These are phyloP conservation scores for Kockiozyma suomiensis DNA, from an alignment of 805 yeast genomes.

Conservation along the genomic window DNA sequence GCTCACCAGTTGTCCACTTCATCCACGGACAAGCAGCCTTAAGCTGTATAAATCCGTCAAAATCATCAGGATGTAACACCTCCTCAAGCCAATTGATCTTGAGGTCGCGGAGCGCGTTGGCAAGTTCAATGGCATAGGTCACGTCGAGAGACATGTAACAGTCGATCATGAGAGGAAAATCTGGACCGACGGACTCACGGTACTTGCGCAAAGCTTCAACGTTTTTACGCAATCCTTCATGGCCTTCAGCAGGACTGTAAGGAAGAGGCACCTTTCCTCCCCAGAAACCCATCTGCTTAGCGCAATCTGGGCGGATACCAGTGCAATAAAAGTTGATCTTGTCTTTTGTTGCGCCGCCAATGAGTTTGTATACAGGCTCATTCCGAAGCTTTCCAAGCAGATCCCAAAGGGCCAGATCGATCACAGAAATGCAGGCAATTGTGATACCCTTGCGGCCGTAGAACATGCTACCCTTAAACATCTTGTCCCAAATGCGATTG, in stretches of 20 bases:
- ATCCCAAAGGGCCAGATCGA: conserved; percentile 57
- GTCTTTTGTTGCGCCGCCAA: conserved; percentile 55
- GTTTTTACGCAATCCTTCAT: conserved; percentile 50
- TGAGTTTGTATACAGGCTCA: conserved; percentile 56
- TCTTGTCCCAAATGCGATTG: conserved; percentile 52
- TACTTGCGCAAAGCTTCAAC: conserved; percentile 51
- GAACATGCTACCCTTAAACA: conserved; percentile 54
- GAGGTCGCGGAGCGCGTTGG: conserved; percentile 48
- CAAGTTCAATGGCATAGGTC: conserved; percentile 52
- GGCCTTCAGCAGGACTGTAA: conserved; percentile 56
- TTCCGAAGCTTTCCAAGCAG: conserved; percentile 52
- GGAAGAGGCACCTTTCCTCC: conserved; percentile 58
- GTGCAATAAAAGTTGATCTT: conserved; percentile 54
- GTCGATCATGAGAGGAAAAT: conserved; percentile 57
- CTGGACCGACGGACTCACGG: conserved; percentile 53
- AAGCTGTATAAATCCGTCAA: conserved; percentile 51
- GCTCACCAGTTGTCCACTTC: conserved; percentile 58
- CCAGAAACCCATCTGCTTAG: conserved; percentile 56
- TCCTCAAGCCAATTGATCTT: conserved; percentile 59
- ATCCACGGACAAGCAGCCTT: conserved; percentile 52
- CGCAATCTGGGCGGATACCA: conserved; percentile 52
- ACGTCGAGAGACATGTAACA: conserved; percentile 57
- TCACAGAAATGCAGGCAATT: conserved; percentile 52
- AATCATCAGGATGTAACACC: conserved; percentile 55
- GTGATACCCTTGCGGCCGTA: conserved; percentile 56